phyloP scores from a whole-genome alignment of 2,329 filamentous ascomycete species.

The Fusarium zealandicum region DNA sequence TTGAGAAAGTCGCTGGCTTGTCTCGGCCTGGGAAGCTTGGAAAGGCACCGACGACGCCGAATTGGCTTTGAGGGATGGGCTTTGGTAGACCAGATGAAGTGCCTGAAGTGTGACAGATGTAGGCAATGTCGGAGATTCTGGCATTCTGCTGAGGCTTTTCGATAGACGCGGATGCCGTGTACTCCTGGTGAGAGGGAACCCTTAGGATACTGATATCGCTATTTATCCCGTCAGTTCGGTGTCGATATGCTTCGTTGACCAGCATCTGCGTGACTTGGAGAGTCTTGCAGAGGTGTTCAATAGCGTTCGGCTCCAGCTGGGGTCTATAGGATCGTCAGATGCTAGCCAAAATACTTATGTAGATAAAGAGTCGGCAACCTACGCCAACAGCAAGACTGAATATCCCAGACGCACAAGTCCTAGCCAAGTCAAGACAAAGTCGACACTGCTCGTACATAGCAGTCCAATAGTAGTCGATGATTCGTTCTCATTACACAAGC shows the following conservation, averaged over 20 bases:
- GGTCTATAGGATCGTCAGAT: slow-evolving; percentile 47
- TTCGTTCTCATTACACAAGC: rapidly evolving
- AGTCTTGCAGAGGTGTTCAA: slow-evolving; percentile 59
- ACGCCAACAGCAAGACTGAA: slow-evolving; percentile 64
- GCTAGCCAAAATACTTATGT: neutral
- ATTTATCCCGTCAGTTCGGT: neutral
- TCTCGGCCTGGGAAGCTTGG: slow-evolving; percentile 52
- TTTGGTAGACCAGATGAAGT: slow-evolving; percentile 70
- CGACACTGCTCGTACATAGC: slow-evolving; percentile 61
- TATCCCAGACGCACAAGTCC: slow-evolving; percentile 63
- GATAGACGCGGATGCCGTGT: neutral
- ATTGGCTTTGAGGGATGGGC: slow-evolving; percentile 65
- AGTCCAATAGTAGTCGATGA: slow-evolving; percentile 48
- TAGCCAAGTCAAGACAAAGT: slow-evolving; percentile 67
- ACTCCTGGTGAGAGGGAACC: slow-evolving; percentile 16
- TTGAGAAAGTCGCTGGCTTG: slow-evolving; percentile 64
- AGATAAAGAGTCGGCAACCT: slow-evolving; percentile 11
- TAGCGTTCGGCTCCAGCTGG: slow-evolving; percentile 54
- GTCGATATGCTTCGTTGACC: slow-evolving; percentile 47
- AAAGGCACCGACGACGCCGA: slow-evolving; percentile 61
- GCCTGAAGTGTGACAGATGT: slow-evolving; percentile 69
- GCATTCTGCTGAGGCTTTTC: neutral
- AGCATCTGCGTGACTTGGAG: slow-evolving; percentile 55
- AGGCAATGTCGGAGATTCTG: slow-evolving; percentile 54
- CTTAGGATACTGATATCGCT: slow-evolving; percentile 10